phyloP scores from a whole-genome alignment of 495 filamentous ascomycete genomes.

The Peziza echinospora region DNA sequence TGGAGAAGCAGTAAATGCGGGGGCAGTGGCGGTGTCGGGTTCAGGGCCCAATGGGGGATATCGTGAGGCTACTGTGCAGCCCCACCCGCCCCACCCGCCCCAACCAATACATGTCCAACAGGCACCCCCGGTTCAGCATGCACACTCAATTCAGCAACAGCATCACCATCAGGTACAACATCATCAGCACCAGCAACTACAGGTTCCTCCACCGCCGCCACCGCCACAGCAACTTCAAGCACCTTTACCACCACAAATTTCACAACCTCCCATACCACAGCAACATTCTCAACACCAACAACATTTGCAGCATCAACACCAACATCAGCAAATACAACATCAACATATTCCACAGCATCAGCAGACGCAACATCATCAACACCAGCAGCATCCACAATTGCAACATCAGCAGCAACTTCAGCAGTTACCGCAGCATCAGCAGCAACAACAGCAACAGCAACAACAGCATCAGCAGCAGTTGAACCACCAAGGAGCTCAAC shows the following conservation, averaged over 20 bases:
- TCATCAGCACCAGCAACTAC: not conserved
- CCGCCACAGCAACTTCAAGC: too few species aligned
- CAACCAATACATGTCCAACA: too few species aligned
- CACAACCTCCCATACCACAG: too few species aligned
- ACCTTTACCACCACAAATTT: too few species aligned
- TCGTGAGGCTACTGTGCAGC: conserved; percentile 8
- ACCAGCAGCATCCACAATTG: not conserved
- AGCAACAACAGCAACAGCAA: not conserved
- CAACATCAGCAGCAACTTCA: not conserved
- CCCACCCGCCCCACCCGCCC: conserved; percentile 1
- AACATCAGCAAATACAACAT: not conserved
- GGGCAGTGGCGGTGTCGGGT: conserved; percentile 6
- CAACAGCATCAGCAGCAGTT: not conserved
- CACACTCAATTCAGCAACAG: not conserved
- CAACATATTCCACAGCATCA: not conserved
- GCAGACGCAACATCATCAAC: not conserved
- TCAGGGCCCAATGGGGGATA: conserved; percentile 30
- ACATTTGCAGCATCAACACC: not conserved
- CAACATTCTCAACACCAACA: too few species aligned
- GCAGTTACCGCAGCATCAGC: not conserved
- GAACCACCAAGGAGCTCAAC: not conserved
- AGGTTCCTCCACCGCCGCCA: too few species aligned
- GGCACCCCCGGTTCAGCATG: not conserved
- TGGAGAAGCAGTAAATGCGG: conserved; percentile 13
- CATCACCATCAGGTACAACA: not conserved